Evolutionary conservation across 345 rosid genomes (phyloP), one percentile per base, ranked within the genome.

Genomic region (Bretschneidera sinensis): DNA sequence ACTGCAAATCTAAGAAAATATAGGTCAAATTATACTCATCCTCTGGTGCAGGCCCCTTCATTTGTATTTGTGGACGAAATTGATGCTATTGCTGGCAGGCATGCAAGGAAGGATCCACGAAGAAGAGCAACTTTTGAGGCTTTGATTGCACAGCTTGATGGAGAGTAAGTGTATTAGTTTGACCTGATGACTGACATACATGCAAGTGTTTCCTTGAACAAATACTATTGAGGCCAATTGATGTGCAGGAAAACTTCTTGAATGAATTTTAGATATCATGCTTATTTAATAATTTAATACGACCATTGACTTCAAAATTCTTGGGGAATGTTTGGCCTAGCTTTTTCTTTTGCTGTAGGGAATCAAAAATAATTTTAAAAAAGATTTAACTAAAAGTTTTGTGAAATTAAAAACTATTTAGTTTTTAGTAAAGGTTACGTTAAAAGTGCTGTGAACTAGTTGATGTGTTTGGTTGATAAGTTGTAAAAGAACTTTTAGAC

Each of bases 11-110:
- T 21, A 20, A 21, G 49, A 47, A 54, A 21, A 19, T 47, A 50
- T 16, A 47, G 61, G 35, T 24, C 59, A 39, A 33, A 33, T 20
- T 51, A 47, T 47, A 50, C 54, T 21, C 24, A 48, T 63, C 54
- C 55, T 67, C 43, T 66, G 57, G 4, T 68, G 70, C 76, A 92
- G 98, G 98, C 98, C 63, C 98, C 98, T 66, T 81, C 84, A 24
- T 92, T 92, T 82, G 86, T 92, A 65, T 92, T 89, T 82, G 87
- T 92, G 71, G 98, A 92, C 75, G 98, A 92, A 80, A 81, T 92
- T 56, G 98, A 92, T 79, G 98, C 98, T 35, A 89, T 92, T 73
- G 97, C 96, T 60, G 98, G 98, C 76, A 85, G 86, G 72, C 97
- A 87, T 75, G 89, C 91, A 24, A 84, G 86, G 65, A 89, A 84